A percentile compares a stretch with the other conserved stretches of the same genome.
Conservation (phyloP, 345 rosid genomes). For the Bretschneidera sinensis region DNA sequence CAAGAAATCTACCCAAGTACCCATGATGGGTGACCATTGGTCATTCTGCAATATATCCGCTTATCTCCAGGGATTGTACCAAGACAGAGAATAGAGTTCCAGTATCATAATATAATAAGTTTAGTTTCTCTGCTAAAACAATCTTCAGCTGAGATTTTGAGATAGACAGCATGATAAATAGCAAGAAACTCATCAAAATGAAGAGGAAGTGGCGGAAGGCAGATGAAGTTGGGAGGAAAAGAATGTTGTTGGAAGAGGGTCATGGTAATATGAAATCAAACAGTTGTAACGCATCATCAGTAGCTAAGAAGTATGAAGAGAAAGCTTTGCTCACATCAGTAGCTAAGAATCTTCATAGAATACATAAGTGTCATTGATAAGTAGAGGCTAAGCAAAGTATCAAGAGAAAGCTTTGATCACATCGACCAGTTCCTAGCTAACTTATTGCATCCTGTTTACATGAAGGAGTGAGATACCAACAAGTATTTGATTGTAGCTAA, state of each 20-base stretch:
- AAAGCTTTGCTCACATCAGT: slow-evolving; percentile 19
- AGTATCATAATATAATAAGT: background rate
- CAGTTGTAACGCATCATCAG: slow-evolving; percentile 10
- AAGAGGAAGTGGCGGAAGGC: slow-evolving; percentile 27
- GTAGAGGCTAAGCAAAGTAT: too few relatives aligned
- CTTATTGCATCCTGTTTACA: too few relatives aligned
- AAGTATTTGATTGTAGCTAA: too few relatives aligned
- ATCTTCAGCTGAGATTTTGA: slow-evolving; percentile 6
- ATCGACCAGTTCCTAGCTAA: too few relatives aligned
- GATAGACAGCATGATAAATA: slow-evolving; percentile 16
- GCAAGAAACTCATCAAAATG: slow-evolving; percentile 19
- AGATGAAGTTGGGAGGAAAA: slow-evolving; percentile 18
- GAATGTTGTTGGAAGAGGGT: slow-evolving; percentile 18
- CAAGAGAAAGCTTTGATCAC: too few relatives aligned
- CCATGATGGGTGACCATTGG: too few relatives aligned
- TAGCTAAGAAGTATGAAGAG: slow-evolving; percentile 14
- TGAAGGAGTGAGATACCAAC: too few relatives aligned
- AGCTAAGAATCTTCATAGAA: slow-evolving; percentile 4
- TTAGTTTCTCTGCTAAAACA: background rate
- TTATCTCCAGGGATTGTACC: too few relatives aligned
- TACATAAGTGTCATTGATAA: too few relatives aligned
- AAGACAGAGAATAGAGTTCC: too few relatives aligned
- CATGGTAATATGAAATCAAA: background rate
- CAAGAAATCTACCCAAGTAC: too few relatives aligned
- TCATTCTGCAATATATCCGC: too few relatives aligned